Evolutionary conservation across 2,329 filamentous ascomycete species (phyloP), one percentile per base, ranked within the genome.

Genomic region (Diaporthe ilicicola): DNA sequence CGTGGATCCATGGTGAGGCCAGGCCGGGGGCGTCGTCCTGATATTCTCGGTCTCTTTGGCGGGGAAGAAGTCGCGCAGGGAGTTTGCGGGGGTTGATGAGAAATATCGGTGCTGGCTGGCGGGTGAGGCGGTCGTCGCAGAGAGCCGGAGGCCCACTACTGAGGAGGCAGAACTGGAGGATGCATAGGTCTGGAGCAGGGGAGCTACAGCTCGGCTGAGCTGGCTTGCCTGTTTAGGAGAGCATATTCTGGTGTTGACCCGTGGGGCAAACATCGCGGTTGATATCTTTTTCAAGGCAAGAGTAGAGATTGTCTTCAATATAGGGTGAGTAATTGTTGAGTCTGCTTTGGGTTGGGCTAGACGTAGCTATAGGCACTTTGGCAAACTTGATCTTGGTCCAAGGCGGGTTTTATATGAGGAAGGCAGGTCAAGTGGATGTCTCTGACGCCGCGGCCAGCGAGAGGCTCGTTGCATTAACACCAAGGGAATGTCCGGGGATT

Each of bases 1-100:
- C 34, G 92, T 93, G 80, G 93, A 97, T 72, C 91, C 87, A 72
- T 90, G 91, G 77, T 93, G 91, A 39, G 87, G 87, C 91, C 92
- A 94, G 73, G 91, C 88, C 7, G 91, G 84, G 19, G 87, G 86
- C 0, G 91, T 92, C 71, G 84, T 85, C 51, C 88, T 85, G 77
- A 93, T 92, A 70, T 87, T 84, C 24, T 86, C 82, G 3, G 89
- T 91, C 76, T 90, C 87, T 75, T 87, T 88, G 73, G 81, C 79
- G 32, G 91, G 90, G 75, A 92, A 92, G 81, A 91, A 89, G 75
- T 89, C 87, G n/a, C 82, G 83, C 55, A 90, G 84, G 54, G 80
- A 84, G 29, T 78, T 76, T 34, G 76, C 74, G 0, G 81, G 80
- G 1, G 87, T 88, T 4, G 85, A 86, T 2, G 88, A 88, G 79